Percentiles rank a stretch among this genome's conserved stretches.
Conservation (phyloP, 371 early-diverging fungal species). For the Apophysomyces variabilis region DNA sequence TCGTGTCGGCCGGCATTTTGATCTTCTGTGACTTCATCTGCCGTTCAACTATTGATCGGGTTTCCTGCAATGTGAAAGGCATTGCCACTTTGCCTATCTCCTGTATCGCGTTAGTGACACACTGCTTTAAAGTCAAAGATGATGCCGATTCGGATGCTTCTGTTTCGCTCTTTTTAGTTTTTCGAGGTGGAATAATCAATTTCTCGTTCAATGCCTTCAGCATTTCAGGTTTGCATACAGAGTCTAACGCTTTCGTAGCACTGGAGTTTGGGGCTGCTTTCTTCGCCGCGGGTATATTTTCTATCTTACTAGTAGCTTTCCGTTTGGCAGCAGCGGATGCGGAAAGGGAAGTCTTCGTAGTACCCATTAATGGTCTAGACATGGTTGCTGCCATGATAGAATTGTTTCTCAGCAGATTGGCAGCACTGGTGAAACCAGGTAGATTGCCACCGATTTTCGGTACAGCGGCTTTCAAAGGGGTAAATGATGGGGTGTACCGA, state of each 20-base stretch:
- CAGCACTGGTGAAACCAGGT: constrained; percentile 40
- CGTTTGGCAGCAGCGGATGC: not conserved
- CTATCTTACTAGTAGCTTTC: not conserved
- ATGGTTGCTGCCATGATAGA: not conserved
- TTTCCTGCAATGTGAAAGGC: not conserved
- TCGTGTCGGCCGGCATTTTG: not conserved
- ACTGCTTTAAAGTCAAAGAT: not conserved
- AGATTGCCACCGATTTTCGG: constrained; percentile 18
- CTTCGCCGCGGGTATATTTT: not conserved
- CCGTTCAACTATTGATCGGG: not conserved
- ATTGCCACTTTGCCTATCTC: not conserved
- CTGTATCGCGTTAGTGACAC: not conserved
- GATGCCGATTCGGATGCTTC: not conserved
- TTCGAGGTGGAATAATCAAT: not conserved
- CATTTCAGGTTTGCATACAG: not conserved
- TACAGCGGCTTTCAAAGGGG: not conserved
- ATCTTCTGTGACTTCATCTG: not conserved
- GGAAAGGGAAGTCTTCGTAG: not conserved
- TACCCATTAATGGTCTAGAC: not conserved
- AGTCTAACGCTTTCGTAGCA: not conserved
- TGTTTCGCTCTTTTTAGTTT: not conserved
- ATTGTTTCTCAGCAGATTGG: not conserved
- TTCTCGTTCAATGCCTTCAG: not conserved
- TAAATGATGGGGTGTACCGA: not conserved
- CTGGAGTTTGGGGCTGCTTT: not conserved